Conservation (phyloP, 176 grass and related monocot species). For the Guadua angustifolia region DNA sequence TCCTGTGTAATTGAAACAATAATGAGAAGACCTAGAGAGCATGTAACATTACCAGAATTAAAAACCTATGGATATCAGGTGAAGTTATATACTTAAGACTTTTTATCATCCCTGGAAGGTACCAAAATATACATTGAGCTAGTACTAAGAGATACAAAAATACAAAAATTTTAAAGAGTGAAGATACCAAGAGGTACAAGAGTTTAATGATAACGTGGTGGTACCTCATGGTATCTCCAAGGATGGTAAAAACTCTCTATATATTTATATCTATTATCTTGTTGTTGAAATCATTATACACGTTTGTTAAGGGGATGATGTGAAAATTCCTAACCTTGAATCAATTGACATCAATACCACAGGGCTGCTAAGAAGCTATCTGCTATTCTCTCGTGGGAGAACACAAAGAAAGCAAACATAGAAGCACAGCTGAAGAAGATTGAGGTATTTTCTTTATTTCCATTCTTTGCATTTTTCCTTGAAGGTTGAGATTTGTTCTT, state of each 20-base stretch:
- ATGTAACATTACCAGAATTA: neutral
- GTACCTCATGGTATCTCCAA: no score
- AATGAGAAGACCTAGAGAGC: neutral
- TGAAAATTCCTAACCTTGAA: conserved; percentile 32
- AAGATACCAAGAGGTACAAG: no score
- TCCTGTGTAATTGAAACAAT: neutral
- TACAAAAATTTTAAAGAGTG: no score
- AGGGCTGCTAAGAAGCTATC: conserved; percentile 87
- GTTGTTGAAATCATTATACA: conserved; percentile 7
- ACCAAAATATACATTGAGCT: no score
- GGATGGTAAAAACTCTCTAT: neutral
- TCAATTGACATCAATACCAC: conserved; percentile 24
- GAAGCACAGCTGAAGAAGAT: conserved; percentile 84
- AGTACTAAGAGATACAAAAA: no score
- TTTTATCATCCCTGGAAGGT: no score
- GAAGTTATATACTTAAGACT: neutral
- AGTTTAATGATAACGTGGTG: no score
- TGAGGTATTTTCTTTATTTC: conserved; percentile 57
- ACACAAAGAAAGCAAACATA: conserved; percentile 76
- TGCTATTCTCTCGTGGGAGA: conserved; percentile 81
- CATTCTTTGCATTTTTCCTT: neutral
- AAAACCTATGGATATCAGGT: neutral
- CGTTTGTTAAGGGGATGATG: neutral
- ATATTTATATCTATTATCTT: conserved; percentile 14
- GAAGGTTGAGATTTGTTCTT: neutral